phyloP scores from a whole-genome alignment of 176 grass and related monocot species.

The Tillandsia fasciculata region DNA sequence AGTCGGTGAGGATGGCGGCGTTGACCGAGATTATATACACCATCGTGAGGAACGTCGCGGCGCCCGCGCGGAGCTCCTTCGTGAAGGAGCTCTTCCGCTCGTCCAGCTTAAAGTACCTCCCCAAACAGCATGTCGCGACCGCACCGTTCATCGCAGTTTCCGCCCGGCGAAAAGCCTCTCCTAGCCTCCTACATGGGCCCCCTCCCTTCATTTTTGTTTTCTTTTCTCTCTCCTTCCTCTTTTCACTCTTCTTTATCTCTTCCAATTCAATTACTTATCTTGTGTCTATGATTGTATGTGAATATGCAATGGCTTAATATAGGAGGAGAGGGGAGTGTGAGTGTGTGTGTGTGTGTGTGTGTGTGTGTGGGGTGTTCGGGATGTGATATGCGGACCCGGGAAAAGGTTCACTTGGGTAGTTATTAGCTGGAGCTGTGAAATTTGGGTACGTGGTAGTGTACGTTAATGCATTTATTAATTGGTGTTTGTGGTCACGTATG shows the following conservation, averaged over 20 bases:
- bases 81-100: conserved; percentile 55
- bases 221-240: not conserved
- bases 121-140: conserved; percentile 20
- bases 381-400: too few species aligned
- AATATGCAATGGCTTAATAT: too few species aligned
- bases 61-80: conserved; percentile 48
- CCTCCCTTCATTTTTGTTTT: conserved; percentile 4
- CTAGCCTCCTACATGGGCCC: conserved; percentile 11
- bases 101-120: conserved; percentile 57
- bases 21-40: conserved; percentile 65
- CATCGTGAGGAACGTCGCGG: conserved; percentile 64
- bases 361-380: too few species aligned
- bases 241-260: not conserved
- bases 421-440: too few species aligned
- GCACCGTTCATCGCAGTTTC: conserved; percentile 36
- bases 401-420: too few species aligned
- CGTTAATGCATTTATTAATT: too few species aligned
- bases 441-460: too few species aligned
- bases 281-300: not conserved
- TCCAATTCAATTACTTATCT: not conserved
- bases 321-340: too few species aligned
- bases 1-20: conserved; percentile 52
- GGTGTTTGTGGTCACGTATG: too few species aligned
- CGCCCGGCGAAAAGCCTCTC: not conserved
- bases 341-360: too few species aligned